Base-by-base conservation (phyloP, 2,329 filamentous ascomycete species). In the Anisogramma anomala region DNA sequence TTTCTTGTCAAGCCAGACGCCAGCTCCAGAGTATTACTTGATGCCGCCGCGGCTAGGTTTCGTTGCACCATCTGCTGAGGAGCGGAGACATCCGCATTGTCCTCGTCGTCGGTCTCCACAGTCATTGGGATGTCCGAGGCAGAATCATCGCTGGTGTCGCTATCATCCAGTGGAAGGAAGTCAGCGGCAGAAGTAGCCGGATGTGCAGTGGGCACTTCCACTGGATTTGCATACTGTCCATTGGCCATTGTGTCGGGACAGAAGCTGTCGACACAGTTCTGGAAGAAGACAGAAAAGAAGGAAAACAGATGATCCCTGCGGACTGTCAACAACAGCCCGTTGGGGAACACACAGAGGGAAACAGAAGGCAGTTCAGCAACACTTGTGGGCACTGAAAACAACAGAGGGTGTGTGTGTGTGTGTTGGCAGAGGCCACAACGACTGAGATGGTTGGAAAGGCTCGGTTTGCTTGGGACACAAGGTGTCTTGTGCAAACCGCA, bases 101-200 rank as follows among this genome's bases (percentile, higher is more conserved):
- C 46, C 45, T 55, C 54, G 28, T 56, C 54, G 22, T 58, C 58
- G 14, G 52, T 53, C 22, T 59, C 56, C 30, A 53, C 52, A 39
- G 53, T 55, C 58, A 61, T 61, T 31, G 58, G 59, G 33, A 60
- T 48, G 48, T 61, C 58, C 4, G 58, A 60, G 33, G 45, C 50
- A 26, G 57, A 59, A 35, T 55, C 52, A 48, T 53, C 47, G 38
- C 33, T 35, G 31, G 43, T 30, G 36, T 48, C 40, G 30, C 43
- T 48, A 20, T 48, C 43, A 26, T 48, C 43, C 43, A 48, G 26
- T 13, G 46, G 46, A 10, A 48, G 36, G 19, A 46, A 48, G 34
- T 48, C 46, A 33, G 39, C 33, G 26, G 45, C 38, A 41, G 44
- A 40, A 26, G 37, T 31, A 33, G 36, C 34, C n/a, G 41, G 41